Evolutionary conservation across 2,329 filamentous ascomycete species (phyloP).

Genomic region (Magnaporthiopsis rhizophila): DNA sequence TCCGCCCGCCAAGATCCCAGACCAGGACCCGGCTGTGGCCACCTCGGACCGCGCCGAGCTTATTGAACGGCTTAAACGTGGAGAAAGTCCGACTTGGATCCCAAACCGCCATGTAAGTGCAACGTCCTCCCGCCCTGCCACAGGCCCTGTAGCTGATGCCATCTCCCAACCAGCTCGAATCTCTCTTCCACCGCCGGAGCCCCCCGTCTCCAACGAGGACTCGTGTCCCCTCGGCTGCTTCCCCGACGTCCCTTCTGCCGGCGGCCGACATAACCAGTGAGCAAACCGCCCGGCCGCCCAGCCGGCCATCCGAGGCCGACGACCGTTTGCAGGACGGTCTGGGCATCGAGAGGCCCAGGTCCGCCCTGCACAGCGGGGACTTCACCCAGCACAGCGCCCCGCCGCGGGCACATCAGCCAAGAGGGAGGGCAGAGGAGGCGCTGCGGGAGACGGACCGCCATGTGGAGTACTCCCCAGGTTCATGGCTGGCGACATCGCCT

Average conservation of each 20-base stretch:
- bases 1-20: slow-evolving; percentile 18
- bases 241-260: slow-evolving; percentile 32
- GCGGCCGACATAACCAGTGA: slow-evolving; percentile 41
- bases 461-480: slow-evolving; percentile 4
- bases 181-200: slow-evolving; percentile 27
- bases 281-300: slow-evolving; percentile 21
- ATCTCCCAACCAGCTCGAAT: slow-evolving; percentile 26
- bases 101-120: slow-evolving; percentile 51
- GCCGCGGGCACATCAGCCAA: background rate
- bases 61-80: slow-evolving; percentile 76
- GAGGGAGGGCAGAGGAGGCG: slow-evolving; percentile 12
- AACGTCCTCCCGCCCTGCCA: background rate
- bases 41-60: slow-evolving; percentile 64
- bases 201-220: slow-evolving; percentile 25
- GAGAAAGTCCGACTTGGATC: slow-evolving; percentile 68
- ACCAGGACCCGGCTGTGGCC: slow-evolving; percentile 20
- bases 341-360: slow-evolving; percentile 74
- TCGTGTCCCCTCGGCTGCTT: slow-evolving; percentile 25
- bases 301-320: slow-evolving; percentile 24
- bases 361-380: slow-evolving; percentile 61
- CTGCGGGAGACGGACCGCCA: slow-evolving; percentile 1
- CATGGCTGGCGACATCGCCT: slow-evolving; percentile 50
- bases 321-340: slow-evolving; percentile 43
- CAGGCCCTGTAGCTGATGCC: background rate
- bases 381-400: slow-evolving; percentile 39